Percentiles rank a stretch among this genome's conserved stretches.
Evolutionary conservation across 495 filamentous ascomycete species (phyloP).

Genomic region (Melanomma pulvis-pyrius): DNA sequence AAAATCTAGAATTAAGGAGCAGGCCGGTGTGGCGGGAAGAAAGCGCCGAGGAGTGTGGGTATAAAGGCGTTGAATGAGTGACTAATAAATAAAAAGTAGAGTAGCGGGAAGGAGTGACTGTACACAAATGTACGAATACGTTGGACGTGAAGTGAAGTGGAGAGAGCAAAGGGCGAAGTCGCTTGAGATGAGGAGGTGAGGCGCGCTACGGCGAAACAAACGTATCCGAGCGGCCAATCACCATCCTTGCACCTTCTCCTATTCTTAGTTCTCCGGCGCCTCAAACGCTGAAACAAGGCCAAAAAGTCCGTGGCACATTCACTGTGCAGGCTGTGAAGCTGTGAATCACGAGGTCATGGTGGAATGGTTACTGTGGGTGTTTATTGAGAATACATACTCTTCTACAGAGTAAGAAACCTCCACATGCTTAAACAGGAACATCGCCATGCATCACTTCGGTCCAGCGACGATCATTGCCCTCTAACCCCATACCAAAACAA

Average conservation of each 20-base stretch:
- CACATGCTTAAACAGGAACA: too few species aligned
- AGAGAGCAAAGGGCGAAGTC: not conserved
- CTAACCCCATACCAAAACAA: not conserved
- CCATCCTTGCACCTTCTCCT: not conserved
- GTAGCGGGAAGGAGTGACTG: conserved; percentile 17
- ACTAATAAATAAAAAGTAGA: conserved; percentile 8
- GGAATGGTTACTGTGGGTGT: not conserved
- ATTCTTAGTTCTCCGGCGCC: not conserved
- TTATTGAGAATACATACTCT: not conserved
- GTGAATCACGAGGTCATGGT: not conserved
- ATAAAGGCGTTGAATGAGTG: conserved; percentile 16
- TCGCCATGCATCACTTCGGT: too few species aligned
- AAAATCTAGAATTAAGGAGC: not conserved
- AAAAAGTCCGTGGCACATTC: not conserved
- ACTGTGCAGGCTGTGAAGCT: not conserved
- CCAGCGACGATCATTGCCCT: too few species aligned
- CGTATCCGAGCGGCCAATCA: not conserved
- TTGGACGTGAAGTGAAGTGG: conserved; percentile 3
- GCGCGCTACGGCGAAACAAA: conserved; percentile 7
- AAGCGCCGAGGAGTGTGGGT: not conserved
- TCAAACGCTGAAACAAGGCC: not conserved
- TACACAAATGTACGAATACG: conserved; percentile 10
- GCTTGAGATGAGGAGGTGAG: conserved; percentile 7
- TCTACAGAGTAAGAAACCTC: not conserved
- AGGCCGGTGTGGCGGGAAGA: not conserved